phyloP scores from a whole-genome alignment of 768 basidiomycete species.

The Lyophyllum atratum region DNA sequence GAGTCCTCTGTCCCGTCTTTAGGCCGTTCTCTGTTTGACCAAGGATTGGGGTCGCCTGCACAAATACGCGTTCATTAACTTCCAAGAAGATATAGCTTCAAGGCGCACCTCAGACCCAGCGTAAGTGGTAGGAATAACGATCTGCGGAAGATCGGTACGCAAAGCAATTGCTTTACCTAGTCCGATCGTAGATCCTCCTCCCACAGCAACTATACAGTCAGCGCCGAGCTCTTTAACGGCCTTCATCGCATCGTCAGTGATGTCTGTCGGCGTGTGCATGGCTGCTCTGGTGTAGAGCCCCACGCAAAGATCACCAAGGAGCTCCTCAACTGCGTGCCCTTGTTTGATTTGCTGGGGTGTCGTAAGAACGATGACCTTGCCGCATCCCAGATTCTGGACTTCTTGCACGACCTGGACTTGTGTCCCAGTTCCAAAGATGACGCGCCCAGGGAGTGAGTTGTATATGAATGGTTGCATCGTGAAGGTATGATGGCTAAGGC shows the following conservation, averaged over 20 bases:
- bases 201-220: constrained; percentile 38
- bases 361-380: constrained; percentile 34
- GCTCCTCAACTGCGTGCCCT: constrained; percentile 24
- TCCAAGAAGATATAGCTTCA: neutral
- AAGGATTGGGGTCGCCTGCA: constrained; percentile 36
- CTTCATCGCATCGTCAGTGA: constrained; percentile 36
- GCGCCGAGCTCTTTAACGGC: constrained; percentile 25
- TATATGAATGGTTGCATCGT: constrained; percentile 37
- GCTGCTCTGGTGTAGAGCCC: constrained; percentile 39
- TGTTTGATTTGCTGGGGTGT: constrained; percentile 31
- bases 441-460: constrained; percentile 36
- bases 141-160: constrained; percentile 38
- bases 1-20: constrained; percentile 39
- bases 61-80: neutral
- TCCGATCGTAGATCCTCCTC: constrained; percentile 40
- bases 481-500: neutral
- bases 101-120: constrained; percentile 36
- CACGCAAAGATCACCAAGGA: constrained; percentile 22
- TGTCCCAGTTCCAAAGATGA: constrained; percentile 40
- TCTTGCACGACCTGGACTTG: constrained; percentile 30
- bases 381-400: constrained; percentile 30
- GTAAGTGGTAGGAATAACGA: constrained; percentile 41
- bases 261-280: constrained; percentile 41
- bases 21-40: constrained; percentile 40
- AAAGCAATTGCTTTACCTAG: constrained; percentile 42